These are phyloP conservation scores for Gelatoporia subvermispora DNA, from an alignment of 768 basidiomycete genomes.

Conservation along the genomic window DNA sequence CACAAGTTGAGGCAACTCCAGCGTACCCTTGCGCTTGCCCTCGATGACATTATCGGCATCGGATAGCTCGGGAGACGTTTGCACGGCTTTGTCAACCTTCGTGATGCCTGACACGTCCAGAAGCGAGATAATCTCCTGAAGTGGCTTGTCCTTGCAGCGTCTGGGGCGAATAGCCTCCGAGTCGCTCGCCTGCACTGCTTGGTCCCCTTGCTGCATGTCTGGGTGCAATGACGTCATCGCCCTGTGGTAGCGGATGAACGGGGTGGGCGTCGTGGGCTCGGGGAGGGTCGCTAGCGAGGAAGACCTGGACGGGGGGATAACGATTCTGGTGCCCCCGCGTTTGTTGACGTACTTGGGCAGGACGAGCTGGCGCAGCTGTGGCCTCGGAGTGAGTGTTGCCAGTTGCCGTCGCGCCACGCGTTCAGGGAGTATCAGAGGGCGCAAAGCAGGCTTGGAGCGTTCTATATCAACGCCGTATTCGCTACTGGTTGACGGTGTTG, in stretches of 20 bases:
- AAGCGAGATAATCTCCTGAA: constrained; percentile 10
- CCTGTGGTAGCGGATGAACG: neutral
- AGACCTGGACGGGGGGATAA: neutral
- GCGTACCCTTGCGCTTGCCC: no score
- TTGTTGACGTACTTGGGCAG: constrained; percentile 19
- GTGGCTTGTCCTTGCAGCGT: constrained; percentile 1
- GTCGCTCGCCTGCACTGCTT: neutral
- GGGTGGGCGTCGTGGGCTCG: neutral
- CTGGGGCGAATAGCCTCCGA: neutral
- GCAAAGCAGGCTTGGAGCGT: no score
- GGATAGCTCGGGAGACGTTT: constrained; percentile 3
- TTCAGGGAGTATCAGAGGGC: no score
- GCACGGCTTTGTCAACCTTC: constrained; percentile 3
- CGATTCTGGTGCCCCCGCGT: neutral
- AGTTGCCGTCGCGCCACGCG: neutral
- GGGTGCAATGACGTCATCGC: neutral
- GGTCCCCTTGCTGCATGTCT: neutral
- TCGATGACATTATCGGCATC: constrained; percentile 2
- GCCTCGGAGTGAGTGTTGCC: neutral
- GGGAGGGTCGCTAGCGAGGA: neutral
- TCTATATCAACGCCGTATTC: no score
- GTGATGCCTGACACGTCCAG: constrained; percentile 4
- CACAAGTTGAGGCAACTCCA: no score
- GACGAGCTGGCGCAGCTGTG: constrained; percentile 15
- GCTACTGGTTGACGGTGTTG: no score